Base-by-base conservation (phyloP, 352 stramenopile genomes). In the Globisporangium paddicum region DNA sequence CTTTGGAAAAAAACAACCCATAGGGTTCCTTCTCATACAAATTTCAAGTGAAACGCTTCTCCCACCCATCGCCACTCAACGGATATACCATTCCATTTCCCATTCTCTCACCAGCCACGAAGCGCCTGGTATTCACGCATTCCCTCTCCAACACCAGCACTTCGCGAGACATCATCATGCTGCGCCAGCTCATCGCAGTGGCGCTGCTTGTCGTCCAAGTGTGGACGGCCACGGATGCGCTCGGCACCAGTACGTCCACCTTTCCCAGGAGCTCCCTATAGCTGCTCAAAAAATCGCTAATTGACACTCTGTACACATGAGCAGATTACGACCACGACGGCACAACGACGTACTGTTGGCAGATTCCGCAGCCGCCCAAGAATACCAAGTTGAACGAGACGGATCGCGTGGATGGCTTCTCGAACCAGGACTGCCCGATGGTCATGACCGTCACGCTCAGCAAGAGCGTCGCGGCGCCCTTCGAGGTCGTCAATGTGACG, bases 301-400 rank as follows among this genome's bases (percentile, higher is more conserved):
- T n/a, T 9, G 25, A 53, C 14, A 14, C 28, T 7, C 14, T 47
- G 32, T 42, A 5, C 37, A 19, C 16, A 32, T 48, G 44, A 13
- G 28, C 25, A 84, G 75, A 73, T 56, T 81, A 82, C 50, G 45
- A 69, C 40, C 71, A 75, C 52, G 64, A 85, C 18, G 66, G 68
- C 32, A 4, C 41, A 23, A 73, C 62, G 47, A 76, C 76, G 38
- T 86, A 86, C 62, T 86, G 76, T 63, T 86, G 76, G 76, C 35
- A 72, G 42, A 86, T 86, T 53, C 58, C 67, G 25, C 58, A 80
- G 34, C 67, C 71, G 11, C 49, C 72, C 4, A 77, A 60, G 41
- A 64, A 69, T 25, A 62, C 67, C 30, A 76, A 76, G 61, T 65
- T 86, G 55, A 78, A 64, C 40, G 71, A 79, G 50, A 54, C 62